Conservation (phyloP, 495 filamentous ascomycete species). For the Durotheca rogersii region DNA sequence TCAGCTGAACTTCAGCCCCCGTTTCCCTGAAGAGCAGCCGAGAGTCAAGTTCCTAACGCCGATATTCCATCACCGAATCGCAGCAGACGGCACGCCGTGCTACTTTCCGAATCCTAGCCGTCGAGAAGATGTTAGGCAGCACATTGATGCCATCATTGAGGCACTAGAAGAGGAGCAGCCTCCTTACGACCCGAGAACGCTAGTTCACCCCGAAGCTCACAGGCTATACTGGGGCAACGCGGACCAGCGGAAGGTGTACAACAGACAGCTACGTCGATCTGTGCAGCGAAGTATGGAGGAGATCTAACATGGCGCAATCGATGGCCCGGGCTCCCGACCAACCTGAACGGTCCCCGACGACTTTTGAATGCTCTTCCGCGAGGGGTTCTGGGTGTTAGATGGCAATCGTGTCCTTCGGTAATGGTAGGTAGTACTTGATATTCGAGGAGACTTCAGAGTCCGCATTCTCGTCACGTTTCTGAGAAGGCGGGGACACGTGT, state of each 20-base stretch:
- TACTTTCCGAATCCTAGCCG: conserved; percentile 66
- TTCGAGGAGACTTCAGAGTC: conserved; percentile 7
- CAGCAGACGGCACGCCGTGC: conserved; percentile 73
- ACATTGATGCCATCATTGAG: conserved; percentile 82
- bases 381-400: background rate
- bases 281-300: conserved; percentile 58
- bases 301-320: conserved; percentile 20
- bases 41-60: conserved; percentile 76
- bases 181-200: conserved; percentile 85
- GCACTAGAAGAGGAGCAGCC: conserved; percentile 84
- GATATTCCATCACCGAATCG: conserved; percentile 88
- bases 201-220: conserved; percentile 83
- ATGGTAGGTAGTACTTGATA: conserved; percentile 8
- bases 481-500: background rate
- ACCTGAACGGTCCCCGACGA: too few species aligned
- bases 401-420: background rate
- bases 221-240: conserved; percentile 82
- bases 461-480: conserved; percentile 5
- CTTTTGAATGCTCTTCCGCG: too few species aligned
- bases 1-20: conserved; percentile 77
- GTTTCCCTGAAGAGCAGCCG: conserved; percentile 90
- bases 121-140: conserved; percentile 75
- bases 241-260: conserved; percentile 80
- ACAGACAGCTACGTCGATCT: conserved; percentile 68
- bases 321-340: background rate